Base-by-base conservation (phyloP, 2,329 filamentous ascomycete species). In the Lithohypha guttulata region DNA sequence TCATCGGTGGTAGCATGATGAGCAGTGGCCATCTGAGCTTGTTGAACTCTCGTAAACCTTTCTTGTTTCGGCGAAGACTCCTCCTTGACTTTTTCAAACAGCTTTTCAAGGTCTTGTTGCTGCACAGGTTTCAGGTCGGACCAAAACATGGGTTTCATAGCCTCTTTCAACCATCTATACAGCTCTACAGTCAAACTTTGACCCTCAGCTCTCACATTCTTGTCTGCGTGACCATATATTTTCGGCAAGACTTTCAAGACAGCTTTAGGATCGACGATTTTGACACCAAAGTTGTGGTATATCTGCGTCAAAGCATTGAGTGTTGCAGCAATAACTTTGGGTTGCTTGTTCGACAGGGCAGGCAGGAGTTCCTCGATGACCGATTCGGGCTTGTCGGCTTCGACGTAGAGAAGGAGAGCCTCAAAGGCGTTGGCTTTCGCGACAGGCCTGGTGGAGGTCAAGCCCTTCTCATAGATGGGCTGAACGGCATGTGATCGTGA, bases 131-230 rank as follows among this genome's bases (percentile, higher is more conserved):
- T 98, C 45, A 98, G 63, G 43, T 98, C 91, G 30, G 74, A 77
- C 87, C 91, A 98, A 59, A 98, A 96, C 62, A 96, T 81, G 25
- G 89, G 85, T 59, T 98, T 98, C 79, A 98, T 95, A 8, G 89
- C 89, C 48, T 98, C 91, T 50, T 89, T 82, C 22, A 98, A 70
- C 91, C 93, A 98, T 61, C 91, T 73, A 62, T 98, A 98, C 42
- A 98, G 75, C 57, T 98, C 93, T 33, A 95, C 84, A 0, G 89
- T 82, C 42, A 98, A 68, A 51, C 81, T 86, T 32, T 91, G 91
- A 19, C 87, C 86, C 59, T 95, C 91, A 3, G 87, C 86, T 61
- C 91, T 81, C 11, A 98, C 84, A 58, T 96, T 96, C 64, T 98
- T 98, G 69, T 98, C 91, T 21, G 91, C 89, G 58, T 96, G 91